Evolutionary conservation across 495 filamentous ascomycete genomes (phyloP).

Genomic region (Darksidea phi): DNA sequence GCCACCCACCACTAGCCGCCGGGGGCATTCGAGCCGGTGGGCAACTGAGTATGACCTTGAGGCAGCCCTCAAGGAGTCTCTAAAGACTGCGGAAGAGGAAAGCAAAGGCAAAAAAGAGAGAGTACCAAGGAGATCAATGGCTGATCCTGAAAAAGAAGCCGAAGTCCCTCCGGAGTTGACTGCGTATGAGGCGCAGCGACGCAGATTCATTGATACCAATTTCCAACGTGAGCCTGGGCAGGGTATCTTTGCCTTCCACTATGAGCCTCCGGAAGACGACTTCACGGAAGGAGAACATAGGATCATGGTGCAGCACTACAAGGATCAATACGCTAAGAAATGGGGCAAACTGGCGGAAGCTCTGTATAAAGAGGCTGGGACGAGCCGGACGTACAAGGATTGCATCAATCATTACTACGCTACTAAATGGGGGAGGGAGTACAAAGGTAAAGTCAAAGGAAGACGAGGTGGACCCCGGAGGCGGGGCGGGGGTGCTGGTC

Average conservation of each 20-base stretch:
- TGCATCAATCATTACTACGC: slow-evolving; percentile 96
- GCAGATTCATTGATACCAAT: slow-evolving; percentile 67
- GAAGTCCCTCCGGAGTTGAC: slow-evolving; percentile 74
- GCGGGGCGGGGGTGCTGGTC: slow-evolving; percentile 49
- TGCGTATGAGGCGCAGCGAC: slow-evolving; percentile 34
- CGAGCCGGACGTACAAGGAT: slow-evolving; percentile 70
- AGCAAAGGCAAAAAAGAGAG: slow-evolving; percentile 63
- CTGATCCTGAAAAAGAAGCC: slow-evolving; percentile 81
- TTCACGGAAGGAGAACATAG: slow-evolving; percentile 78
- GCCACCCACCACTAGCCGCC: slow-evolving; percentile 10
- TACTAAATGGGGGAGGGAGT: slow-evolving; percentile 81
- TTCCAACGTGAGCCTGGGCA: slow-evolving; percentile 64
- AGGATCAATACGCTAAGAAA: slow-evolving; percentile 69
- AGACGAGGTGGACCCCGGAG: slow-evolving; percentile 64
- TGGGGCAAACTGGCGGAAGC: slow-evolving; percentile 84
- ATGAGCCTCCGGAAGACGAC: slow-evolving; percentile 73
- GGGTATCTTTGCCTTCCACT: slow-evolving; percentile 69
- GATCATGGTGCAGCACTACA: slow-evolving; percentile 74
- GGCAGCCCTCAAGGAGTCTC: slow-evolving; percentile 71
- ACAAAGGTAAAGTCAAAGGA: slow-evolving; percentile 75
- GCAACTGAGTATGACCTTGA: slow-evolving; percentile 69
- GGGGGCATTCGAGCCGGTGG: slow-evolving; percentile 18
- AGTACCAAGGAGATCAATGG: slow-evolving; percentile 62
- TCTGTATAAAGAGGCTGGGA: slow-evolving; percentile 48
- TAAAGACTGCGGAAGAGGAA: slow-evolving; percentile 71